Conservation (phyloP, 805 yeast species). For the Lipomyces chichibuensis region DNA sequence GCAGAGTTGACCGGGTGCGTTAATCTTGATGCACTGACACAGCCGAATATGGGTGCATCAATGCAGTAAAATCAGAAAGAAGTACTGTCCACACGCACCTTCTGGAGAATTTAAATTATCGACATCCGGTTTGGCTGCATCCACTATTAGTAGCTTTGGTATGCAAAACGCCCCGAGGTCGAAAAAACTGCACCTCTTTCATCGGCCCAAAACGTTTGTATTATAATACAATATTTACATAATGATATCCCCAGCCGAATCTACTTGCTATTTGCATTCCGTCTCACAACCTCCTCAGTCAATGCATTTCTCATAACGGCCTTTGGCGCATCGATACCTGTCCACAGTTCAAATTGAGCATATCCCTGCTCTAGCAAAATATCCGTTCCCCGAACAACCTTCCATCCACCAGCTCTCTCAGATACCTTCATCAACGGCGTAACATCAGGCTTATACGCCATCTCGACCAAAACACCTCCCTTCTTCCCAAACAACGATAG, state of each 20-base stretch:
- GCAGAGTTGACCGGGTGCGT: no score
- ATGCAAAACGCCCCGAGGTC: no score
- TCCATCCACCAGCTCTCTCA: constrained; percentile 56
- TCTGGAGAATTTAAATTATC: no score
- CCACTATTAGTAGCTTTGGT: no score
- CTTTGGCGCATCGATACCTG: constrained; percentile 44
- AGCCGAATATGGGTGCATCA: no score
- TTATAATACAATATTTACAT: neutral
- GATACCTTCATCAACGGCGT: constrained; percentile 89
- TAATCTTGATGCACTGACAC: no score
- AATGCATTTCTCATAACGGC: constrained; percentile 27
- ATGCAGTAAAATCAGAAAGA: no score
- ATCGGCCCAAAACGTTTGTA: neutral
- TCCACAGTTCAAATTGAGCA: constrained; percentile 81
- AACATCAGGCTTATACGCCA: constrained; percentile 87
- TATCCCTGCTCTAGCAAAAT: constrained; percentile 94
- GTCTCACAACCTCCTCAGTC: constrained; percentile 23
- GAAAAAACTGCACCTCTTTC: no score
- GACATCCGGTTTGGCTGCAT: no score
- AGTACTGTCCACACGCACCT: no score
- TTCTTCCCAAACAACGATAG: constrained; percentile 10
- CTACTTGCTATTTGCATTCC: constrained; percentile 3
- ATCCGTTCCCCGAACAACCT: constrained; percentile 85
- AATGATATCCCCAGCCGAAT: neutral
- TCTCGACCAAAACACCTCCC: constrained; percentile 64